Percentiles rank a stretch among this genome's conserved stretches.
These are phyloP conservation scores for Haplosporangium sp. DNA, from an alignment of 371 early-diverging fungal genomes.

Conservation along the genomic window DNA sequence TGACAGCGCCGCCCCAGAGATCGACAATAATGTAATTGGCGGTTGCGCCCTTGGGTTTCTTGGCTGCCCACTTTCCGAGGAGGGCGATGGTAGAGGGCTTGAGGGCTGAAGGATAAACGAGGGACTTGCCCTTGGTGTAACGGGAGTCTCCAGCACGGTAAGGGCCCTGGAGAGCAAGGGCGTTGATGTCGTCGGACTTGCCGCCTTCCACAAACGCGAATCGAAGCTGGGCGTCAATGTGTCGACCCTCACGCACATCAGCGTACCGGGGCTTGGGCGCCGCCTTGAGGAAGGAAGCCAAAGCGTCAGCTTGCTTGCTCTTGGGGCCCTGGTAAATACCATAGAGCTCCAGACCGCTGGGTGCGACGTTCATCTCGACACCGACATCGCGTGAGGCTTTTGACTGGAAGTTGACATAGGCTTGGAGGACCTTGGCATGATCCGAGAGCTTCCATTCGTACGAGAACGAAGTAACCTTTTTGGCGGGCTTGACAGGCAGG, in stretches of 20 bases:
- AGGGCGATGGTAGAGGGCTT: conserved; percentile 28
- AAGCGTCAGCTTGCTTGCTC: conserved; percentile 12
- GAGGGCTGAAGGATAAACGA: conserved; percentile 38
- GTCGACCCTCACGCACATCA: conserved; percentile 30
- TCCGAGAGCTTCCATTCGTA: conserved; percentile 35
- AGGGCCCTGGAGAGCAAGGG: conserved; percentile 18
- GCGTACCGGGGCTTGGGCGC: conserved; percentile 20
- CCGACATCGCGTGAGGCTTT: conserved; percentile 27
- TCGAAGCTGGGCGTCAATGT: conserved; percentile 40
- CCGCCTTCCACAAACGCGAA: conserved; percentile 27
- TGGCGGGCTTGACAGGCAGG: conserved; percentile 40
- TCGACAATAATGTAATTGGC: conserved; percentile 46
- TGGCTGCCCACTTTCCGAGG: conserved; percentile 36
- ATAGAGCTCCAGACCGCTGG: conserved; percentile 27
- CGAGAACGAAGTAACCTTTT: conserved; percentile 32
- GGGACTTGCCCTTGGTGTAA: conserved; percentile 41
- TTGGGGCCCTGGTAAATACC: conserved; percentile 41
- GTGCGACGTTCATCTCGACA: conserved; percentile 40
- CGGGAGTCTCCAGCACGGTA: conserved; percentile 31
- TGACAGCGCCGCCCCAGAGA: conserved; percentile 54
- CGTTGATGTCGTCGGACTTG: conserved; percentile 29
- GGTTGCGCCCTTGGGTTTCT: conserved; percentile 29
- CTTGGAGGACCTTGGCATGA: conserved; percentile 27
- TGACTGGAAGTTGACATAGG: conserved; percentile 26
- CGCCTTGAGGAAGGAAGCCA: conserved; percentile 22